Evolutionary conservation across 2,329 filamentous ascomycete genomes (phyloP).

Genomic region (Colletotrichum filicis): DNA sequence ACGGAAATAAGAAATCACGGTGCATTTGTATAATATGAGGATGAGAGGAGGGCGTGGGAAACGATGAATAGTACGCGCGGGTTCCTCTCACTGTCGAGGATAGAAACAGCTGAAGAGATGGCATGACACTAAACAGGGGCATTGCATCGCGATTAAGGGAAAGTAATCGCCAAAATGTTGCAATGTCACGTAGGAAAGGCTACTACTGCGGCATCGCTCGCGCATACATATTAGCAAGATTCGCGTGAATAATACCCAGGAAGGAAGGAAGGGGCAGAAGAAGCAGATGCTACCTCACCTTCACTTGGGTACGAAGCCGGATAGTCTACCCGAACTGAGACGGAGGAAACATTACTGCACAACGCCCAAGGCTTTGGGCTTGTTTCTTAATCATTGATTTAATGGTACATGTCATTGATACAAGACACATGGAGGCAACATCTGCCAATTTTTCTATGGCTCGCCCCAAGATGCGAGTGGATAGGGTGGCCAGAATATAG

Average conservation of each 20-base stretch:
- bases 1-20: neutral
- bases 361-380: neutral
- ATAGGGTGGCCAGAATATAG: neutral
- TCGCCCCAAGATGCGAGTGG: neutral
- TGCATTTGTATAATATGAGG: neutral
- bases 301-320: neutral
- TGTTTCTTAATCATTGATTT: neutral
- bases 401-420: constrained; percentile 29
- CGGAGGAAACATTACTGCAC: neutral
- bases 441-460: constrained; percentile 9
- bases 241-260: neutral
- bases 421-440: constrained; percentile 9
- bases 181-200: neutral
- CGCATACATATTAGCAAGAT: neutral
- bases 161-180: neutral
- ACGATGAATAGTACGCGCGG: neutral
- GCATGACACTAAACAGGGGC: neutral
- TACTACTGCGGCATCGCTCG: neutral
- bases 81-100: neutral
- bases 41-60: neutral
- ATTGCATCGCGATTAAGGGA: neutral
- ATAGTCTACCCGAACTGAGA: neutral
- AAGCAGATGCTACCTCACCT: neutral
- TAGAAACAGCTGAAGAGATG: neutral
- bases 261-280: neutral